Conservation (phyloP, 2,329 filamentous ascomycete genomes). For the Arthrinium phaeospermum region DNA sequence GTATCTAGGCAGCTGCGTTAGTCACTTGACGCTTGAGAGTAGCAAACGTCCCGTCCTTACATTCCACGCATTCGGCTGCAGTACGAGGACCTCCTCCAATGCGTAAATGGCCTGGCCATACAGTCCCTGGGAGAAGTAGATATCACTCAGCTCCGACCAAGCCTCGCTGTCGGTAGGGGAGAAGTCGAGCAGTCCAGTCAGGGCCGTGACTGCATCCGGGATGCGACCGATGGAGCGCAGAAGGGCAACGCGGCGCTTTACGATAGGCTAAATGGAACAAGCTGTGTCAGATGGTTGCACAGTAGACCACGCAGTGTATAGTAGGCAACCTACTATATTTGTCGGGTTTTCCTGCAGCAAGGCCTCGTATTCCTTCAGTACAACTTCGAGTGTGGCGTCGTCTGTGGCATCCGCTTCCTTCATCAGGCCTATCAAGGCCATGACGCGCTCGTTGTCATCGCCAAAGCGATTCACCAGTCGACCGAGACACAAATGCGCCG, state of each 20-base stretch:
- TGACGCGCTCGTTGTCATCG: constrained; percentile 80
- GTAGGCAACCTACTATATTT: constrained; percentile 70
- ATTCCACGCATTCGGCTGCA: constrained; percentile 94
- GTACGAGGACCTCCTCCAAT: constrained; percentile 86
- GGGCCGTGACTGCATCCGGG: constrained; percentile 74
- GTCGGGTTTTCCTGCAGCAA: constrained; percentile 75
- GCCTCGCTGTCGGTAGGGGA: constrained; percentile 90
- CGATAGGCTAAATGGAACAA: constrained; percentile 65
- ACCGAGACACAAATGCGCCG: constrained; percentile 77
- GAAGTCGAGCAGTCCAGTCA: constrained; percentile 79
- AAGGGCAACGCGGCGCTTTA: constrained; percentile 83
- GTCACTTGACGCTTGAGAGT: constrained; percentile 28
- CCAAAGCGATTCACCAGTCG: constrained; percentile 83
- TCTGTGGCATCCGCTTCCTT: constrained; percentile 81
- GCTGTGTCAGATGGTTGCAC: constrained; percentile 20
- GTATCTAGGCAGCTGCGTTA: constrained; percentile 64
- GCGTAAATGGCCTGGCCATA: constrained; percentile 86
- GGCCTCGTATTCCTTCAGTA: constrained; percentile 79
- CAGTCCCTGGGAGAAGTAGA: constrained; percentile 81
- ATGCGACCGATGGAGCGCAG: constrained; percentile 74
- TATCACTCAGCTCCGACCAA: constrained; percentile 88
- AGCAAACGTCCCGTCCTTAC: constrained; percentile 53
- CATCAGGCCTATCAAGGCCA: constrained; percentile 81
- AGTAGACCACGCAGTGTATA: constrained; percentile 9
- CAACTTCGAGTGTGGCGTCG: constrained; percentile 66